Base-by-base conservation (phyloP, 306 rosid genomes). In the Trifolium repens region DNA sequence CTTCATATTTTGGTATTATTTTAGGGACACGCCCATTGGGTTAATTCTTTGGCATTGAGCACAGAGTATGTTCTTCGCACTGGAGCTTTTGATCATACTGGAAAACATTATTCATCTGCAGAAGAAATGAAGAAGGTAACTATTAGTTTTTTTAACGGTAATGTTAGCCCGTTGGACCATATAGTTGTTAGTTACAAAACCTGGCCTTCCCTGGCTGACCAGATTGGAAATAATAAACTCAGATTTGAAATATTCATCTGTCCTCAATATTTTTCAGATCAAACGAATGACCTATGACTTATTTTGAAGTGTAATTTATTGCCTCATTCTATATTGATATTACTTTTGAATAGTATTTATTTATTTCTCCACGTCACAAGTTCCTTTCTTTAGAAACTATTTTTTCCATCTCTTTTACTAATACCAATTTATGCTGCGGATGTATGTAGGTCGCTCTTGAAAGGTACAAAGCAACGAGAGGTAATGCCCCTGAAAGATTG, bases 11-110 rank as follows among this genome's bases (percentile, higher is more conserved):
- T 85, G 71, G 40, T 60, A 71, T 87, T 79, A 34, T 77, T 84
- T 61, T 69, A 91, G 99, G 99, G 97, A 74, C 99, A 94, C 77
- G 99, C 91, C 11, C 93, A 90, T 80, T 94, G 97, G 97, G 96
- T 94, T 67, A 94, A 94, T 87, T 86, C 97, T 78, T 89, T 94
- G 80, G 96, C 99, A 72, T 80, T 94, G 82, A 94, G 99, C 83
- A 92, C 99, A 0, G 97, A 94, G 75, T 94, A 89, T 82, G 96
- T 92, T 79, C 96, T 94, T 75, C 96, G 96, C 53, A 94, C 97
- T 7, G 97, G 99, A 67, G 96, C 97, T 64, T 94, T 82, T 85
- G 97, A 94, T 83, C 96, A 94, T 87, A 90, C 96, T n/a, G 85
- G 90, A 74, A 92, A 92, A 85, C 90, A 84, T 24, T 86, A 68